These are phyloP conservation scores for Hygrocybe coccinea DNA, from an alignment of 768 basidiomycete species.

Conservation along the genomic window DNA sequence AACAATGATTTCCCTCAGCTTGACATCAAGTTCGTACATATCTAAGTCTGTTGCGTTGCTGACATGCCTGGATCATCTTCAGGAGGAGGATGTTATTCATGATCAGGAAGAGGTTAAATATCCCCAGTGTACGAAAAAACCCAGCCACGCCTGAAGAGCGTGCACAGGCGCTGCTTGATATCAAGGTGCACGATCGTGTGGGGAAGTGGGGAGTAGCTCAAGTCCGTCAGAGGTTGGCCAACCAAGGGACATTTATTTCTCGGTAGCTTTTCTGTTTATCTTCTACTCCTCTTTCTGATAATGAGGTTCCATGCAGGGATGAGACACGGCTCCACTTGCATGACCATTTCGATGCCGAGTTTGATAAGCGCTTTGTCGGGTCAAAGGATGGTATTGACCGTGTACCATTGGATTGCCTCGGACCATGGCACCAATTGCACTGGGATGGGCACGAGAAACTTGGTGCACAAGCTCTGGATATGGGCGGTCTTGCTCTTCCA, in stretches of 20 bases:
- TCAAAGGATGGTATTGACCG: constrained; percentile 10
- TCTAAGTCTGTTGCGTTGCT: not conserved
- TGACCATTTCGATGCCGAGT: constrained; percentile 11
- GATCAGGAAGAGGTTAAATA: not conserved
- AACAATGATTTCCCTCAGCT: not conserved
- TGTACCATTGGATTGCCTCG: constrained; percentile 11
- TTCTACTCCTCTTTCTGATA: too few species aligned
- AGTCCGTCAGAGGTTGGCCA: constrained; percentile 10
- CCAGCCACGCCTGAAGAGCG: not conserved
- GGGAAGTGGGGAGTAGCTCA: constrained; percentile 16
- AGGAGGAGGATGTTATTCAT: constrained; percentile 3
- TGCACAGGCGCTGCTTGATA: constrained; percentile 3
- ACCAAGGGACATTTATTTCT: constrained; percentile 7
- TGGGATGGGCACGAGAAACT: constrained; percentile 28
- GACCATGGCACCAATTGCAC: constrained; percentile 17
- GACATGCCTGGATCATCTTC: not conserved
- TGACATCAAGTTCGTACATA: not conserved
- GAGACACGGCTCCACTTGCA: not conserved
- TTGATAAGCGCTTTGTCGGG: constrained; percentile 13
- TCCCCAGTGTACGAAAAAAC: not conserved
- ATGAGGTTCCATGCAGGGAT: not conserved
- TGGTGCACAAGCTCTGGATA: constrained; percentile 16
- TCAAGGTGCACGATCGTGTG: constrained; percentile 7
- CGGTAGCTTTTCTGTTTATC: too few species aligned
- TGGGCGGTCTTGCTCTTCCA: constrained; percentile 19